Evolutionary conservation across 2,329 filamentous ascomycete species (phyloP).

Genomic region (Hymenoscyphus occultus): DNA sequence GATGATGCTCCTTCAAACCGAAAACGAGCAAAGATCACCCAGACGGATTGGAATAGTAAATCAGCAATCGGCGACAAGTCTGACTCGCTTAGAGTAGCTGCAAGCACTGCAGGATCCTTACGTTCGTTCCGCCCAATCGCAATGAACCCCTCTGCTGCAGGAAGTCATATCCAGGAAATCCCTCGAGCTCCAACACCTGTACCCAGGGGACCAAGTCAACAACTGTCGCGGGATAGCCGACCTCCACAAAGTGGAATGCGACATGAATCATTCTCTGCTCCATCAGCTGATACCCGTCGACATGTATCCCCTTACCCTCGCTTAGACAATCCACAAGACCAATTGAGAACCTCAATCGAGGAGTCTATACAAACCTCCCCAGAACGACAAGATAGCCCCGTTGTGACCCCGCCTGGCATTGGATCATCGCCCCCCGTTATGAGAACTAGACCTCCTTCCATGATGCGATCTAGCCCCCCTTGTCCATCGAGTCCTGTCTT

Average conservation of each 20-base stretch:
- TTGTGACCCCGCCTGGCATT: conserved; percentile 74
- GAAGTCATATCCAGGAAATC: conserved; percentile 64
- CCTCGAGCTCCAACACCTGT: conserved; percentile 76
- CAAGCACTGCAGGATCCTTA: conserved; percentile 84
- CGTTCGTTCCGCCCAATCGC: conserved; percentile 76
- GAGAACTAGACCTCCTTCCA: conserved; percentile 56
- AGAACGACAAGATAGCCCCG: conserved; percentile 48
- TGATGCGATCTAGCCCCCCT: conserved; percentile 76
- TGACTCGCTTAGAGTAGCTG: conserved; percentile 83
- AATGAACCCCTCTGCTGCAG: conserved; percentile 44
- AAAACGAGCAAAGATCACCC: conserved; percentile 77
- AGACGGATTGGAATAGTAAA: conserved; percentile 69
- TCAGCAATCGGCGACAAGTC: conserved; percentile 68
- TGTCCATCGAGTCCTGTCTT: conserved; percentile 61
- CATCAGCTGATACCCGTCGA: conserved; percentile 34
- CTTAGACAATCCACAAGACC: conserved; percentile 36
- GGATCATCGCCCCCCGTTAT: conserved; percentile 87
- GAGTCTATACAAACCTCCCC: conserved; percentile 49
- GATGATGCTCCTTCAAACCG: conserved; percentile 44
- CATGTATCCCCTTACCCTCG: conserved; percentile 43
- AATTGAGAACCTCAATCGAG: conserved; percentile 32
- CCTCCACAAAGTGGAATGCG: conserved; percentile 51
- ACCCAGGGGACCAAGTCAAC: conserved; percentile 46
- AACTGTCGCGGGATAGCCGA: conserved; percentile 25
- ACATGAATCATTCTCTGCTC: conserved; percentile 57